Base-by-base conservation (phyloP, 768 basidiomycete species). In the Dioszegia crocea region DNA sequence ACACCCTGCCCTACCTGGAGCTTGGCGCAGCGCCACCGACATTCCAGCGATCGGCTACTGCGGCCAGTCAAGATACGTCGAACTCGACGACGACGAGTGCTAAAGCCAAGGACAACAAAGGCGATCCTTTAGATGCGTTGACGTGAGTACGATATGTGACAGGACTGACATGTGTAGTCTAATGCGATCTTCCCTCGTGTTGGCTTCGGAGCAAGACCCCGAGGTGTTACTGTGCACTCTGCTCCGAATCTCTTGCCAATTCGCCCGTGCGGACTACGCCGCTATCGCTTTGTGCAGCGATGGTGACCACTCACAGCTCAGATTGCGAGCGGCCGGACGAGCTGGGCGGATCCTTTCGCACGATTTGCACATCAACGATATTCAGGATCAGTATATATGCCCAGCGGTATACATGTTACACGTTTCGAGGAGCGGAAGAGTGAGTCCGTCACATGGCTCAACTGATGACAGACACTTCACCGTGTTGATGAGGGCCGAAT, bases 131-230 rank as follows among this genome's bases (percentile, higher is more conserved):
- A 27, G 67, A 69, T 36, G 51, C 62, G 6, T 40, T 69, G 38
- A 59, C 67, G 67, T 69, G 56, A 56, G 67, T 65, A 4, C n/a
- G 1, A 3, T n/a, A 2, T 19, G 3, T 30, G 31, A 6, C 2
- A n/a, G 4, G 19, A 43, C 57, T 59, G 19, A 65, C 29, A 14
- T 33, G n/a, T 9, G 19, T 40, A 68, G 67, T 17, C 30, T 69
- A 11, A 61, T 70, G 55, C 31, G 68, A 12, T 62, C 65, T 1
- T 64, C 68, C 3, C 50, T 70, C 1, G 60, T 55, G 0, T 43
- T 70, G 8, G 68, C 68, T 6, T 58, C 57, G n/a, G 63, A 70
- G 50, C 51, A 60, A 24, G 63, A 70, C 33, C 65, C 68, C 0
- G 31, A 58, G 3, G 47, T 65, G 3, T 27, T 70, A 19, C 48